These are phyloP conservation scores for Corynascus novoguineensis DNA, from an alignment of 495 filamentous ascomycete species.

Conservation along the genomic window DNA sequence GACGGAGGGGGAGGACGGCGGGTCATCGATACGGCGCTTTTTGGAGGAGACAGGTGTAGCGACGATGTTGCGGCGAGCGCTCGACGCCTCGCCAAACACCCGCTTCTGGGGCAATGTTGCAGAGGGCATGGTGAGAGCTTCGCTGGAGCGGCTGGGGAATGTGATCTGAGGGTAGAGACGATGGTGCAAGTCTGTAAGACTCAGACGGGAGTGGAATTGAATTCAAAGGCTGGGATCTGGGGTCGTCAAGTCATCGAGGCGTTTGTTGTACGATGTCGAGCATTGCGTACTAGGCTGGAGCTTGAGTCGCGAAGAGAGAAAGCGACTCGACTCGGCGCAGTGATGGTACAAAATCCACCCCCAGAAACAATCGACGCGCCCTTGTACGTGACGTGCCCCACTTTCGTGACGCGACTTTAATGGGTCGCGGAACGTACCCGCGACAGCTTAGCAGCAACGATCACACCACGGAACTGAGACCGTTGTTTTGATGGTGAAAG, in stretches of 20 bases:
- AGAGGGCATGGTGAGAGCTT: conserved; percentile 35
- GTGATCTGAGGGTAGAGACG: not conserved
- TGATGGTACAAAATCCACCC: conserved; percentile 13
- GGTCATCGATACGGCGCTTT: conserved; percentile 69
- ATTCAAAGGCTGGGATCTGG: not conserved
- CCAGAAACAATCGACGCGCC: conserved; percentile 22
- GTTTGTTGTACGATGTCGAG: not conserved
- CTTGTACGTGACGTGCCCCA: conserved; percentile 32
- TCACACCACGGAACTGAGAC: too few species aligned
- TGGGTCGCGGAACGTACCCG: conserved; percentile 15
- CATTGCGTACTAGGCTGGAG: not conserved
- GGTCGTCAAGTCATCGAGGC: conserved; percentile 1
- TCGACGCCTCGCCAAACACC: conserved; percentile 46
- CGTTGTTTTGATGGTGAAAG: not conserved
- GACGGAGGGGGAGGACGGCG: conserved; percentile 48
- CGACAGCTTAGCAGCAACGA: not conserved
- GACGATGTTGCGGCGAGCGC: conserved; percentile 41
- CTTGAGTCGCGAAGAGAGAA: not conserved
- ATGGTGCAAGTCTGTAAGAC: not conserved
- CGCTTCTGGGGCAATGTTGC: conserved; percentile 50
- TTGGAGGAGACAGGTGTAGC: conserved; percentile 47
- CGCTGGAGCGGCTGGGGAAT: too few species aligned
- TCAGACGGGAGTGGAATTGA: not conserved
- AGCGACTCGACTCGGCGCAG: not conserved
- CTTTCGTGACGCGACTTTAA: conserved; percentile 28